Percentiles rank a stretch among this genome's conserved stretches.
These are phyloP conservation scores for Clonostachys rosea DNA, from an alignment of 2,329 filamentous ascomycete genomes.

Conservation along the genomic window DNA sequence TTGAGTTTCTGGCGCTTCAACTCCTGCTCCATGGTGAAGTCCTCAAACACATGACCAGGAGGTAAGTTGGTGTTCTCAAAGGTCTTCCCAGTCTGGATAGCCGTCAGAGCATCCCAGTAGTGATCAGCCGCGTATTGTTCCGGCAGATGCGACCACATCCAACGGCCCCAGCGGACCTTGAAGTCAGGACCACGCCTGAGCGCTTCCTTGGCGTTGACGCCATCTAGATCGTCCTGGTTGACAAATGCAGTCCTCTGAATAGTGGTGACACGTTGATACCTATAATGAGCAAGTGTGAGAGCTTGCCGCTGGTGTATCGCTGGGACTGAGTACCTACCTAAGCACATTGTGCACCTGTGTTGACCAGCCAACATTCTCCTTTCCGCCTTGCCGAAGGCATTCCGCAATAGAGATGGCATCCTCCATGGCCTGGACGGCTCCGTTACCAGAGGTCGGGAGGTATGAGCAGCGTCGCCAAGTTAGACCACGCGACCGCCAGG, in stretches of 20 bases:
- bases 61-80: conserved; percentile 23
- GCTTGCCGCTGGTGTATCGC: not conserved
- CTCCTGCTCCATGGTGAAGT: no score
- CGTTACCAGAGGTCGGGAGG: conserved; percentile 8
- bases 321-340: not conserved
- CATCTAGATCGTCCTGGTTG: conserved; percentile 10
- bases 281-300: not conserved
- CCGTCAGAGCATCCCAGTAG: conserved; percentile 11
- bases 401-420: conserved; percentile 9
- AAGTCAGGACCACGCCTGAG: conserved; percentile 2
- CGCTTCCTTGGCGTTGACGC: conserved; percentile 7
- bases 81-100: conserved; percentile 10
- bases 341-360: conserved; percentile 2
- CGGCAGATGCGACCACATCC: conserved; percentile 17
- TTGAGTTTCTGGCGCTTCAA: no score
- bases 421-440: conserved; percentile 11
- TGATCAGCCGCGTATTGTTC: conserved; percentile 19
- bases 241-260: conserved; percentile 10
- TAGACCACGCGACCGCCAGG: conserved; percentile 8
- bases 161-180: conserved; percentile 3
- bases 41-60: conserved; percentile 13
- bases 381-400: conserved; percentile 6
- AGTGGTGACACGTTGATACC: conserved; percentile 8
- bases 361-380: conserved; percentile 1
- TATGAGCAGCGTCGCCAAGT: conserved; percentile 11